phyloP scores from a whole-genome alignment of 1,139 yeast genomes.

The Saccharomycopsis hybrid region DNA sequence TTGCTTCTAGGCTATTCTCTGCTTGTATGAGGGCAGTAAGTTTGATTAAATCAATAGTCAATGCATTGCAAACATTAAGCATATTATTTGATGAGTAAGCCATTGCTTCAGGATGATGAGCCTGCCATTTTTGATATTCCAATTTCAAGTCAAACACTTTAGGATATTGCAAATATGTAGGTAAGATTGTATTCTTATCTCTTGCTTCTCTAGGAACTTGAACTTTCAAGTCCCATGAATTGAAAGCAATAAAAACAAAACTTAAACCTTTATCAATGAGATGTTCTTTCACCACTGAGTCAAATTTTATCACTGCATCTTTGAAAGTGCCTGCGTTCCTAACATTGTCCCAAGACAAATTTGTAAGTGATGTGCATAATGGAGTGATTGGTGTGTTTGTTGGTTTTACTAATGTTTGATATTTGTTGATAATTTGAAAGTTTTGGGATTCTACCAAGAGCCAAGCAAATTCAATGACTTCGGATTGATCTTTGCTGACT shows the following conservation, averaged over 20 bases:
- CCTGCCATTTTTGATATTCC: constrained; percentile 71
- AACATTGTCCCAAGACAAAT: constrained; percentile 60
- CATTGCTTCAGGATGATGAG: constrained; percentile 54
- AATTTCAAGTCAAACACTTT: constrained; percentile 67
- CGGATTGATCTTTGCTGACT: constrained; percentile 58
- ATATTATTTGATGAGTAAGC: constrained; percentile 46
- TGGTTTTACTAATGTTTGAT: constrained; percentile 52
- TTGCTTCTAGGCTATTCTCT: not conserved
- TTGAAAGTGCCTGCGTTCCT: constrained; percentile 46
- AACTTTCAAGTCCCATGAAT: constrained; percentile 64
- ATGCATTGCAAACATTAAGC: constrained; percentile 48
- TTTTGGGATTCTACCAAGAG: constrained; percentile 31
- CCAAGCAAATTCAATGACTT: constrained; percentile 67
- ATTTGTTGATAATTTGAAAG: constrained; percentile 34
- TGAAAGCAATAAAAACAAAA: constrained; percentile 62
- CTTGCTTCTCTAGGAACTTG: constrained; percentile 77
- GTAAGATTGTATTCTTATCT: constrained; percentile 66
- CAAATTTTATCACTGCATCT: constrained; percentile 54
- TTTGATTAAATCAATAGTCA: constrained; percentile 39
- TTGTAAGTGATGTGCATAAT: constrained; percentile 46
- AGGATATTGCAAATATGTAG: constrained; percentile 71
- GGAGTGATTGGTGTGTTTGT: constrained; percentile 63
- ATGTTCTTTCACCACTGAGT: constrained; percentile 40
- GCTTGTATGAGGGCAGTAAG: not conserved
- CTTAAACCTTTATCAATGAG: constrained; percentile 40